Percentiles rank a stretch among this genome's conserved stretches.
Evolutionary conservation across 2,329 filamentous ascomycete species (phyloP).

Genomic region (Fusarium tjaetaba): DNA sequence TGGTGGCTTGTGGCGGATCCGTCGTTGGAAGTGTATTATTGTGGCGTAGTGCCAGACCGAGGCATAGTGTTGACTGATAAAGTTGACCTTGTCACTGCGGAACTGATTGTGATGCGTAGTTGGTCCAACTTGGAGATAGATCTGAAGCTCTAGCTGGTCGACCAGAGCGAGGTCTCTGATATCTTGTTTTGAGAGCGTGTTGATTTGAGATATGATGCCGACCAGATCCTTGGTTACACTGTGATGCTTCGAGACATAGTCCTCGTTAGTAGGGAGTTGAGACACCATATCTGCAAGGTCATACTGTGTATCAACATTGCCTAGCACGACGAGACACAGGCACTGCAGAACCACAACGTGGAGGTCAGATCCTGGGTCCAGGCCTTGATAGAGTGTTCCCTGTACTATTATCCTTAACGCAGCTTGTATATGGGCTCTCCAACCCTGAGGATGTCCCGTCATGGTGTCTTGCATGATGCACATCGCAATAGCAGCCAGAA

Average conservation of each 20-base stretch:
- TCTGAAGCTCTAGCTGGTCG: not conserved
- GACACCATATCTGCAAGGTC: not conserved
- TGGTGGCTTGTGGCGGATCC: not conserved
- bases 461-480: not conserved
- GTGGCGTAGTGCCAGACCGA: not conserved
- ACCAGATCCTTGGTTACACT: not conserved
- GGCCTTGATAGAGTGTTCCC: rapidly evolving
- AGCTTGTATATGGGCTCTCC: not conserved
- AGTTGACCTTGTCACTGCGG: not conserved
- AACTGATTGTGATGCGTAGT: rapidly evolving
- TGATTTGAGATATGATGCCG: not conserved
- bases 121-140: rapidly evolving
- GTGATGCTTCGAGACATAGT: not conserved
- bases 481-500: not conserved
- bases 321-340: not conserved
- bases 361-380: rapidly evolving
- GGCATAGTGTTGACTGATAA: not conserved
- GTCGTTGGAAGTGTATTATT: not conserved
- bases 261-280: not conserved
- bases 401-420: not conserved
- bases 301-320: not conserved
- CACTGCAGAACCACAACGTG: not conserved
- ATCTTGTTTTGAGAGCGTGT: not conserved
- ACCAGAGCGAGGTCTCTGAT: rapidly evolving
- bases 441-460: not conserved